Evolutionary conservation across 495 filamentous ascomycete genomes (phyloP).

Genomic region (Tuber indicum): DNA sequence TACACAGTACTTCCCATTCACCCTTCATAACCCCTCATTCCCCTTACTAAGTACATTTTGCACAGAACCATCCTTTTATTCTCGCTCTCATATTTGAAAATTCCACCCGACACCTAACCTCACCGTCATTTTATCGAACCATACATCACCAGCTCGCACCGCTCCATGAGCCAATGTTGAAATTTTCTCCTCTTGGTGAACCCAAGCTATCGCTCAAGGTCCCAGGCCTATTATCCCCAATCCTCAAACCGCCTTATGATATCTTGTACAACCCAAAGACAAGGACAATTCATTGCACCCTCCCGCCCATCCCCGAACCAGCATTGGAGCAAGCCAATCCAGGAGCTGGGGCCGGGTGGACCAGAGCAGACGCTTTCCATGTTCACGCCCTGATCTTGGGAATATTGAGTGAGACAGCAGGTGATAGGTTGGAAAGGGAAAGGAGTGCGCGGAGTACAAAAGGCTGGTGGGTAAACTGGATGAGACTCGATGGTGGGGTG

Average conservation of each 20-base stretch:
- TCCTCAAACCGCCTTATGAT: slow-evolving; percentile 54
- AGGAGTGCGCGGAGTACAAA: slow-evolving; percentile 84
- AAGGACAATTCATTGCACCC: slow-evolving; percentile 70
- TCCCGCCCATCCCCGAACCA: slow-evolving; percentile 77
- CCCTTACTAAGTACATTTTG: slow-evolving; percentile 9
- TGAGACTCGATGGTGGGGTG: slow-evolving; percentile 41
- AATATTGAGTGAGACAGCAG: slow-evolving; percentile 60
- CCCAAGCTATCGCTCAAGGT: slow-evolving; percentile 3
- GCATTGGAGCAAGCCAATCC: slow-evolving; percentile 37
- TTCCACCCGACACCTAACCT: slow-evolving; percentile 58
- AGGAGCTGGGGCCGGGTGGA: slow-evolving; percentile 50
- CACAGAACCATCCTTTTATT: slow-evolving; percentile 70
- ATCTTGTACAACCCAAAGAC: slow-evolving; percentile 75
- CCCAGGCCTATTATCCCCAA: not conserved
- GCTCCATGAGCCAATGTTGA: slow-evolving; percentile 45
- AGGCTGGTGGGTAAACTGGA: slow-evolving; percentile 98
- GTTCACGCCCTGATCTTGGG: slow-evolving; percentile 79
- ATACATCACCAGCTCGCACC: slow-evolving; percentile 76
- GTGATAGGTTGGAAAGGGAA: slow-evolving; percentile 60
- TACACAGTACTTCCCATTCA: slow-evolving; percentile 29
- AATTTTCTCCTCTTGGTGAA: slow-evolving; percentile 45
- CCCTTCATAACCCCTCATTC: not conserved
- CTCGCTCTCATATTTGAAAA: slow-evolving; percentile 82
- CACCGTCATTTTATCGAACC: slow-evolving; percentile 66
- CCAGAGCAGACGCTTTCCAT: slow-evolving; percentile 80